A percentile compares a stretch with the other conserved stretches of the same genome.
Conservation (phyloP, 306 rosid species). For the Glycine latifolia region DNA sequence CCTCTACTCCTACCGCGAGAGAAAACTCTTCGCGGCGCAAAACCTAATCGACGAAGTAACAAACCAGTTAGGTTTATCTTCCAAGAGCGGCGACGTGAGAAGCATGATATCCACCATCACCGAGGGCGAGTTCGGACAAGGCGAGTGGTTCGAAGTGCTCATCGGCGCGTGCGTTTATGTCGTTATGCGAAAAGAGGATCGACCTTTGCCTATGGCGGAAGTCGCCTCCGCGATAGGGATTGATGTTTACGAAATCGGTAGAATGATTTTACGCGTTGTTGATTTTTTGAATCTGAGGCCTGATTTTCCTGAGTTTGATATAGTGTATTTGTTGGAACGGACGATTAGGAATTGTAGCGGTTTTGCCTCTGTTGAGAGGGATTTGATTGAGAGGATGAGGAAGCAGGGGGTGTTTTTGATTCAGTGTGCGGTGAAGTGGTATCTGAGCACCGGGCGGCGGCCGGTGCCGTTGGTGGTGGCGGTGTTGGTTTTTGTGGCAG, state of each 20-base stretch:
- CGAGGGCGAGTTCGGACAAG: constrained; percentile 23
- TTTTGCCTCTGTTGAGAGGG: neutral
- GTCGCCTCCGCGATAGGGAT: neutral
- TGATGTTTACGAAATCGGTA: neutral
- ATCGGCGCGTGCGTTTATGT: constrained; percentile 2
- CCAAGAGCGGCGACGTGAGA: neutral
- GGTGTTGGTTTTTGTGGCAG: constrained; percentile 24
- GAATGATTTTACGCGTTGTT: neutral
- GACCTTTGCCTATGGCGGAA: constrained; percentile 2
- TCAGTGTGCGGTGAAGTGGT: constrained; percentile 20
- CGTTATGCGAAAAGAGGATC: neutral
- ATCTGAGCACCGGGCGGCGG: neutral
- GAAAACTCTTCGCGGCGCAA: neutral
- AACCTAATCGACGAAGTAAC: neutral
- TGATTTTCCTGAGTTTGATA: constrained; percentile 17
- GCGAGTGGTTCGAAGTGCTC: constrained; percentile 6
- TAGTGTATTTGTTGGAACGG: constrained; percentile 17
- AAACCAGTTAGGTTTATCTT: neutral
- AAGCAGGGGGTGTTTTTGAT: constrained; percentile 18
- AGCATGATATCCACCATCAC: neutral
- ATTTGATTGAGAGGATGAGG: neutral
- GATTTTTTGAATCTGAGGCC: neutral
- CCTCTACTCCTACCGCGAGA: neutral
- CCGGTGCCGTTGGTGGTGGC: constrained; percentile 22
- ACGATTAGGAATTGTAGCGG: neutral